A percentile compares a stretch with the other conserved stretches of the same genome.
Evolutionary conservation across 257 asterid species (phyloP).

Genomic region (Gynochthodes officinalis): DNA sequence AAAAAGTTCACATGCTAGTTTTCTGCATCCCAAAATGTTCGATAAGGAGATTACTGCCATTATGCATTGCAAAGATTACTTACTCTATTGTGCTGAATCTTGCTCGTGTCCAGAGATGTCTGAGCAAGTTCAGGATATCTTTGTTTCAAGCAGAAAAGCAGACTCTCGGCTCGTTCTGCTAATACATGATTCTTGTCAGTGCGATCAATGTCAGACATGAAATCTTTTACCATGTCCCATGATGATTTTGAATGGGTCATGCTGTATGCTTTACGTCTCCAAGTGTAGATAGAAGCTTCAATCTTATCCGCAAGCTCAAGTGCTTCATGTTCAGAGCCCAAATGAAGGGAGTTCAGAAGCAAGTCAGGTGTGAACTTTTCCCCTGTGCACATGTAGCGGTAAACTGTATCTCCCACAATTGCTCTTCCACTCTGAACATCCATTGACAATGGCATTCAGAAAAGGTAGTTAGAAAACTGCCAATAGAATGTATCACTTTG

Average conservation of each 20-base stretch:
- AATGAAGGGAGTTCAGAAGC: constrained; percentile 53
- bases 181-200: constrained; percentile 63
- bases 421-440: constrained; percentile 74
- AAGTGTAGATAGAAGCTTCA: constrained; percentile 79
- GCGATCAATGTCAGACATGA: constrained; percentile 66
- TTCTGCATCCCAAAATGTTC: no score
- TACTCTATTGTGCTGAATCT: constrained; percentile 79
- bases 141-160: constrained; percentile 72
- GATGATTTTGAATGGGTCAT: constrained; percentile 68
- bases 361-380: constrained; percentile 62
- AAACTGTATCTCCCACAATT: constrained; percentile 71
- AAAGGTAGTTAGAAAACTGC: not conserved
- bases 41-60: no score
- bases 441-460: not conserved
- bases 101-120: constrained; percentile 79
- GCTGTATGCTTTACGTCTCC: constrained; percentile 73
- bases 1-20: no score
- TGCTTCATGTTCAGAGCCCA: constrained; percentile 80
- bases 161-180: constrained; percentile 70
- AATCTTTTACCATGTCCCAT: constrained; percentile 78
- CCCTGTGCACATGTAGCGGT: constrained; percentile 57
- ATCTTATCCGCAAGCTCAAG: constrained; percentile 81
- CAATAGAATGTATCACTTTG: not conserved
- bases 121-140: constrained; percentile 84
- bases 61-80: not conserved